Base-by-base conservation (phyloP, 108 stramenopile genomes). In the Cyclotella cryptica region DNA sequence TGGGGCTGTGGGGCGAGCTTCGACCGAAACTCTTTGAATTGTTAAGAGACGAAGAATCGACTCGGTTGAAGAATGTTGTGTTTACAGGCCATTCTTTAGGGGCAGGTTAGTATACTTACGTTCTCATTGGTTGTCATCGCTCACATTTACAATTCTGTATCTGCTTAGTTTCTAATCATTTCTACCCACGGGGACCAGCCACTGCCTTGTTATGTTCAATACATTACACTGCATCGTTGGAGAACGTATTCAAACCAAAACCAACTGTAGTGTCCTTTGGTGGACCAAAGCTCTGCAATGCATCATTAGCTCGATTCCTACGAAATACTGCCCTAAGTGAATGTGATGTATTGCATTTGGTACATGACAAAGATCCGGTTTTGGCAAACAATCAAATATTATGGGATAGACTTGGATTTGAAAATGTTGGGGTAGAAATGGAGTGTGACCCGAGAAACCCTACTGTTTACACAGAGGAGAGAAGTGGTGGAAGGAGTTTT, bases 361-460 rank as follows among this genome's bases (percentile, higher is more conserved):
- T 90, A 19, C 89, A 90, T 65, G 45, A 64, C 11, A 78, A 77
- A 79, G 89, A 90, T 74, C 87, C 89, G 5, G 71, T 90, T 3
- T 59, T 90, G 49, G 74, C 76, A 14, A 87, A 90, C 43, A 90
- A 90, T 69, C 54, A 86, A 77, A 66, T 55, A 39, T 66, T 90
- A 41, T 90, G 89, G 89, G 80, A 88, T 53, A 59, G 44, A n/a
- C 44, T 90, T 30, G 89, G 89, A 4, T 90, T 83, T 79, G 78
- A 79, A 40, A 75, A 67, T 66, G 84, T 84, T 2, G 89, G 89
- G 0, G 59, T 74, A 9, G 87, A 88, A 53, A 46, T 90, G 41
- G 58, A 84, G 51, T 90, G 89, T 51, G 89, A 88, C 58, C 84
- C 85, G 18, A 55, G 79, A 13, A 64, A 42, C 12, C 78, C 85